Evolutionary conservation across 768 basidiomycete species (phyloP).

Genomic region (Xanthoconium purpureum): DNA sequence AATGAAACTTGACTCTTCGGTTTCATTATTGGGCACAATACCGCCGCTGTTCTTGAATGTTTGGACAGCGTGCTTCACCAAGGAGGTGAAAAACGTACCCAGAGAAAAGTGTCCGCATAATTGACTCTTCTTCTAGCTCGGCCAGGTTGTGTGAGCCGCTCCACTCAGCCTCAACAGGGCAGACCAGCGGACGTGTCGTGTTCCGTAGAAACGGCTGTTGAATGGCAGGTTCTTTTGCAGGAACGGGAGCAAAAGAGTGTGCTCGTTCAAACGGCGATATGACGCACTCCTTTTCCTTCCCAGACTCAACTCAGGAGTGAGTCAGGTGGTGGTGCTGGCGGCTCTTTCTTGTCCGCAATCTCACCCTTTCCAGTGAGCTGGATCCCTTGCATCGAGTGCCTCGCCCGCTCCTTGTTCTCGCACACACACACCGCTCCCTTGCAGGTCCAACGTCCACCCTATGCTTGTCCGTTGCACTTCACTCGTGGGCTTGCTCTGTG

Average conservation of each 20-base stretch:
- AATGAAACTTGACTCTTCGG: conserved; percentile 57
- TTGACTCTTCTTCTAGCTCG: not conserved
- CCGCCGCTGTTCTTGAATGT: conserved; percentile 59
- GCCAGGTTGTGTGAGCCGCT: conserved; percentile 3
- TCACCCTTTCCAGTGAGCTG: too few relatives aligned
- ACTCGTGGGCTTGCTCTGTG: too few relatives aligned
- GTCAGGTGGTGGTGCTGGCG: too few relatives aligned
- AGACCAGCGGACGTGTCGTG: conserved; percentile 23
- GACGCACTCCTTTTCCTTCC: conserved; percentile 33
- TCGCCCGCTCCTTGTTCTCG: too few relatives aligned
- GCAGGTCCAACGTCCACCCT: too few relatives aligned
- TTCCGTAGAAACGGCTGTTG: conserved; percentile 49
- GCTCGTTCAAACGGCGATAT: conserved; percentile 60
- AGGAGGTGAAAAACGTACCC: conserved; percentile 57
- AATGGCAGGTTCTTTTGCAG: conserved; percentile 22
- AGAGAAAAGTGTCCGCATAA: conserved; percentile 41
- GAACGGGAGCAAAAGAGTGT: conserved; percentile 58
- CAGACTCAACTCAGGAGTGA: conserved; percentile 1
- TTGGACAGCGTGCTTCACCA: conserved; percentile 62
- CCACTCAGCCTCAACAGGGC: conserved; percentile 18
- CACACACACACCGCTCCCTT: too few relatives aligned
- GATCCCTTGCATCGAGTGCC: too few relatives aligned
- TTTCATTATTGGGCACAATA: conserved; percentile 42
- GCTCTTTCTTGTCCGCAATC: too few relatives aligned
- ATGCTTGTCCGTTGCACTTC: too few relatives aligned